Evolutionary conservation across 2,329 filamentous ascomycete genomes (phyloP).

Genomic region (Ophiostoma tasmaniense): DNA sequence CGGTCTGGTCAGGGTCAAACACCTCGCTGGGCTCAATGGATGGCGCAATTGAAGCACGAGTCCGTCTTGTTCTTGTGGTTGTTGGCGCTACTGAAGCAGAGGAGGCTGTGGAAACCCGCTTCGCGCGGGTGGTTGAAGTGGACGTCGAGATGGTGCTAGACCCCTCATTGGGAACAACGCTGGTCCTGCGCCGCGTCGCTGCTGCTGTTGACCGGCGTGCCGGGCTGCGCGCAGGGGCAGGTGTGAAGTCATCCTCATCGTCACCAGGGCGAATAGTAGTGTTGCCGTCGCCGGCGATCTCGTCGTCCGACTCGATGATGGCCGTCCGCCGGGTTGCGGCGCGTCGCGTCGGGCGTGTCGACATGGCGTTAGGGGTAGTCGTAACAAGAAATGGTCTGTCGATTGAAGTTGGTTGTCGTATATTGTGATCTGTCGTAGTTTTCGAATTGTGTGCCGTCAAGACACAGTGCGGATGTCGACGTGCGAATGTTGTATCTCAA

Average conservation of each 20-base stretch:
- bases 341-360: constrained; percentile 37
- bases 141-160: constrained; percentile 20
- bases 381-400: background rate
- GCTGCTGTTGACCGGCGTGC: constrained; percentile 27
- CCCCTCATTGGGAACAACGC: constrained; percentile 29
- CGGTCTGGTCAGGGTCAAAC: constrained; percentile 46
- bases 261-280: constrained; percentile 45
- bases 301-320: constrained; percentile 73
- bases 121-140: background rate
- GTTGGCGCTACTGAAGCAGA: constrained; percentile 22
- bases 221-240: constrained; percentile 52
- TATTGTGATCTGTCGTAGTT: background rate
- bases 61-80: constrained; percentile 37
- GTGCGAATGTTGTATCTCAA: background rate
- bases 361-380: constrained; percentile 25
- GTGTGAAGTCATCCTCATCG: constrained; percentile 67
- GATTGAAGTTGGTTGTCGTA: background rate
- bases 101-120: constrained; percentile 3
- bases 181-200: constrained; percentile 31
- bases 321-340: constrained; percentile 58
- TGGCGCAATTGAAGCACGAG: constrained; percentile 25
- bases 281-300: constrained; percentile 44
- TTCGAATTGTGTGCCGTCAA: background rate
- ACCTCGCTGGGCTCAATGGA: constrained; percentile 43
- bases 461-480: background rate